Base-by-base conservation (phyloP, 495 filamentous ascomycete species). In the Penicillium maclennaniae region DNA sequence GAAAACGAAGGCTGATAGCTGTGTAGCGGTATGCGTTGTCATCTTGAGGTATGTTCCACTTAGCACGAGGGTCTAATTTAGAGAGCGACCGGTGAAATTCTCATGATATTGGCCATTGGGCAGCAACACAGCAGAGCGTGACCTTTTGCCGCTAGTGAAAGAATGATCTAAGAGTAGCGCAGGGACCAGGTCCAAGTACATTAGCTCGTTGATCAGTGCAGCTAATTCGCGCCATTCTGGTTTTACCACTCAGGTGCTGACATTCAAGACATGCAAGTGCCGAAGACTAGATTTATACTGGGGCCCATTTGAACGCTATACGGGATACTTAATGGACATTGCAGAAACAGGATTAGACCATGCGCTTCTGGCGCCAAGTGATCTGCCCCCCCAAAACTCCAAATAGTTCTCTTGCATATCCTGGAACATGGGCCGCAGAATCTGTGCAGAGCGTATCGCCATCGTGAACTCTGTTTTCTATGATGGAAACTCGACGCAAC, bases 361-460 rank as follows among this genome's bases (percentile, higher is more conserved):
- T 43, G 49, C 45, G 45, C 43, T 27, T 43, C 43, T 39, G 47
- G 51, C 59, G 54, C 51, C 54, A 41, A 57, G 54, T 27, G 51
- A 54, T 53, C 50, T 23, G 26, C 45, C 53, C 17, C 26, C 45
- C 53, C 17, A 20, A 34, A 28, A 25, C 25, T 15, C 23, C 31
- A 25, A 43, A 15, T 17, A 21, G 15, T 41, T 27, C 27, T 49
- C 54, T 4, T 58, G 51, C 55, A 58, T 62, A 52, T 58, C 59
- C 59, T 58, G 59, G 55, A 49, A 58, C 51, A 45, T 37, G 39
- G 45, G 17, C 51, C 41, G 47, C 54, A 57, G 44, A 28, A 46
- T n/a, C 37, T 31, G 31, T 57, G 58, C 58, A 57, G 48, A 58
- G 54, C 43, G 39, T 43, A 47, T 56, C 43, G 53, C 53, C 17